These are phyloP conservation scores for Thozetella sp. DNA, from an alignment of 495 filamentous ascomycete genomes.

Conservation along the genomic window DNA sequence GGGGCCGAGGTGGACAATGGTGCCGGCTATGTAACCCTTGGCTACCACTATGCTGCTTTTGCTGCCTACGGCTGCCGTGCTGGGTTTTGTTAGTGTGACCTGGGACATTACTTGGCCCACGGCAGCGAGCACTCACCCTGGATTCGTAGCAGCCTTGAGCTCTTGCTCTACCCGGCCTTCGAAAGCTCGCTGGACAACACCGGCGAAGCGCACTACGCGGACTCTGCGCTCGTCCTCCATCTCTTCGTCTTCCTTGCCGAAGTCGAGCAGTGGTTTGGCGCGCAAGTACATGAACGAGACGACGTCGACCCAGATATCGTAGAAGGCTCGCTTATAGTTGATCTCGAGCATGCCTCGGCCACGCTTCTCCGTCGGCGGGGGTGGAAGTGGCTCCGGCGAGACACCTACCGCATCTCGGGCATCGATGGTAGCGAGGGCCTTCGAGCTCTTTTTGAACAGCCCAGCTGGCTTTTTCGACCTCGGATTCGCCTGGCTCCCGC, in stretches of 20 bases:
- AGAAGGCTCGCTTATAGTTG: conserved; percentile 15
- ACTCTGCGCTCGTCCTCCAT: conserved; percentile 10
- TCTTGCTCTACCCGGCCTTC: conserved; percentile 2
- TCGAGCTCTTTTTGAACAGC: too few species aligned
- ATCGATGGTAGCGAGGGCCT: too few species aligned
- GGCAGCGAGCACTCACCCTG: too few species aligned
- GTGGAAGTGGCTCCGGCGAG: not conserved
- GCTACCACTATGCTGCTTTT: conserved; percentile 5
- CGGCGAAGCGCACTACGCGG: conserved; percentile 9
- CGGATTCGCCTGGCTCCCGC: not conserved
- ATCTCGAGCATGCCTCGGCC: conserved; percentile 9
- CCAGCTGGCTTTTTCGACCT: too few species aligned
- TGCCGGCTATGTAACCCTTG: conserved; percentile 13
- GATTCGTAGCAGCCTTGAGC: too few species aligned
- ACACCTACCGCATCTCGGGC: too few species aligned
- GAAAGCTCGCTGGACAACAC: conserved; percentile 8
- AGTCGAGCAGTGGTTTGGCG: not conserved
- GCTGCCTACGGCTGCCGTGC: not conserved
- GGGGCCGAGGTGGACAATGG: conserved; percentile 11
- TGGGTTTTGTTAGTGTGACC: too few species aligned
- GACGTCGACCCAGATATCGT: conserved; percentile 20
- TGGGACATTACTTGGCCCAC: too few species aligned
- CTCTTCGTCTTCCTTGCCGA: not conserved
- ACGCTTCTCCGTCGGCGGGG: not conserved
- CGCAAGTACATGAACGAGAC: conserved; percentile 9